Evolutionary conservation across 2,329 filamentous ascomycete species (phyloP), one percentile per base, ranked within the genome.

Genomic region (Fusarium chaquense): DNA sequence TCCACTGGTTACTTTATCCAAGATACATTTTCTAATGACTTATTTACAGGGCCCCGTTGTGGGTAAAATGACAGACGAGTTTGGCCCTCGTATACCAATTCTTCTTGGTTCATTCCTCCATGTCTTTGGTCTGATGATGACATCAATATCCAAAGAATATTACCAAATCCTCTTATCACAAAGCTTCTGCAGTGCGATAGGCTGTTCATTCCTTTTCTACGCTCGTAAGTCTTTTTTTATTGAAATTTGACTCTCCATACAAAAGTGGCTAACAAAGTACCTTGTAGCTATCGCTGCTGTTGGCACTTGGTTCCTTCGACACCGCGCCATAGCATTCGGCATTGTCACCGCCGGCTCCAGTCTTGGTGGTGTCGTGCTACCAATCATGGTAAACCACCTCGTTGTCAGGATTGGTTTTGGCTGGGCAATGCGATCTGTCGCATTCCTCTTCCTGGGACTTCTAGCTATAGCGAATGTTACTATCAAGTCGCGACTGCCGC

Each of bases 101-200:
- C 44, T 87, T 0, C 72, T 78, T 18, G 88, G 88, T 8, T 84
- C 83, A 0, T 80, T 89, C 47, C 75, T 89, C 24, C 86, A 89
- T 57, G 83, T 91, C 12, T 85, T 90, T 54, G 85, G 87, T 5
- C 73, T 91, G 3, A 90, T 91, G 86, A 89, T 90, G 87, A 83
- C 86, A 0, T 85, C 83, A 6, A 75, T 91, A 13, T 73, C 75
- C 4, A 77, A 62, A 0, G 52, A 81, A 26, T 83, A 82, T 64
- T 82, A 79, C 45, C 81, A 83, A 41, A 78, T 83, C n/a, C 70
- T 83, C 7, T 67, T 83, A 0, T 74, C 80, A 1, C 81, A 83
- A 54, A 78, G 79, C 2, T 70, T 82, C 0, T 81, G 77, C 55
- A 79, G 77, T 8, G 77, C 78, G 69, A 80, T 38, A 76, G 81